Conservation (phyloP, 192 early-diverging fungal species). For the Chytriomyces sp. region DNA sequence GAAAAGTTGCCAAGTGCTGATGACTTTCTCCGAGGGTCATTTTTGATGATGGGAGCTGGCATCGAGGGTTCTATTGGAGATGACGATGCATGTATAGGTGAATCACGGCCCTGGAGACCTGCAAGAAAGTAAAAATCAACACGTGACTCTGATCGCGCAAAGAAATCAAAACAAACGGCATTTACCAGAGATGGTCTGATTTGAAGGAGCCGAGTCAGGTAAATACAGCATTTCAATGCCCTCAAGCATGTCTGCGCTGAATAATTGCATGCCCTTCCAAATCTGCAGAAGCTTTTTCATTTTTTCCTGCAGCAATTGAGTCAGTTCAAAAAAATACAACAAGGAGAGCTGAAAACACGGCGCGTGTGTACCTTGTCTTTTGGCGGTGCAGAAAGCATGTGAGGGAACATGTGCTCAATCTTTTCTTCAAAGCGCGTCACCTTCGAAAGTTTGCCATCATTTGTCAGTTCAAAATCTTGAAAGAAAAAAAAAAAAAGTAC, state of each 20-base stretch:
- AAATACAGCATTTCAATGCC: constrained; percentile 47
- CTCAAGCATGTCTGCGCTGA: constrained; percentile 42
- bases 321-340: background rate
- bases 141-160: background rate
- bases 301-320: constrained; percentile 47
- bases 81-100: constrained; percentile 1
- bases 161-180: background rate
- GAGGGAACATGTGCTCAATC: constrained; percentile 47
- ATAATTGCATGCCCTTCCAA: constrained; percentile 52
- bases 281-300: constrained; percentile 54
- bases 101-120: constrained; percentile 17
- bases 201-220: constrained; percentile 17
- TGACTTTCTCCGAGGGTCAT: constrained; percentile 13
- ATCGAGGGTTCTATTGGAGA: constrained; percentile 19
- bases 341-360: background rate
- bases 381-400: constrained; percentile 46
- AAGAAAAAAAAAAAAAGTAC: constrained; percentile 5
- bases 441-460: background rate
- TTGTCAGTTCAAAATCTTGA: background rate
- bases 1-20: background rate
- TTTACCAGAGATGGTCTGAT: constrained; percentile 2
- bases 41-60: constrained; percentile 17
- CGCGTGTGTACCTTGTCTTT: constrained; percentile 52
- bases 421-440: constrained; percentile 56
- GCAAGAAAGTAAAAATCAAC: background rate